Evolutionary conservation across 2,329 filamentous ascomycete genomes (phyloP).

Genomic region (Talaromyces sp.): DNA sequence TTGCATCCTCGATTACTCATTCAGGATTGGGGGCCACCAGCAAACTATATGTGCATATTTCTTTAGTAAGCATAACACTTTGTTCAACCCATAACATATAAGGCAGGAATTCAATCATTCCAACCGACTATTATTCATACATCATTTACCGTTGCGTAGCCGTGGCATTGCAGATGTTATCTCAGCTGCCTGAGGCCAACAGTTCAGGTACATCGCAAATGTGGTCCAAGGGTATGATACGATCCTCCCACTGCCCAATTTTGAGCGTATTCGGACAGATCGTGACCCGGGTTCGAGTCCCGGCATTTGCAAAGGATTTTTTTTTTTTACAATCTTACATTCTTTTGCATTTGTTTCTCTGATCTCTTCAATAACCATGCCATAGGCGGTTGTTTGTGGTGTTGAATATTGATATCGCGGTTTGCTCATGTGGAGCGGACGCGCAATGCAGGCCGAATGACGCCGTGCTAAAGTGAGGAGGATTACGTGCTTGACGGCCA

Average conservation of each 20-base stretch:
- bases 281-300: slow-evolving; percentile 27
- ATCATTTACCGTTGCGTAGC: too few relatives aligned
- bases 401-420: neutral
- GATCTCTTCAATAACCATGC: neutral
- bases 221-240: slow-evolving; percentile 26
- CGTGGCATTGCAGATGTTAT: neutral
- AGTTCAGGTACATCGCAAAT: slow-evolving; percentile 4
- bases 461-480: neutral
- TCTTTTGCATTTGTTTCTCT: neutral
- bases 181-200: neutral
- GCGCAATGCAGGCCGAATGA: neutral
- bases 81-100: too few relatives aligned
- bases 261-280: slow-evolving; percentile 9
- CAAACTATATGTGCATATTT: too few relatives aligned
- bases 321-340: neutral
- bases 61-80: too few relatives aligned
- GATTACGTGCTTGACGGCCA: neutral
- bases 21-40: too few relatives aligned
- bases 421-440: neutral
- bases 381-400: neutral
- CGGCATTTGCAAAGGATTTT: slow-evolving; percentile 8
- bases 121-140: too few relatives aligned
- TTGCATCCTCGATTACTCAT: too few relatives aligned
- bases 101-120: too few relatives aligned
- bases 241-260: slow-evolving; percentile 20